Base-by-base conservation (phyloP, 106 monocot genomes). In the Agapanthus africanus region DNA sequence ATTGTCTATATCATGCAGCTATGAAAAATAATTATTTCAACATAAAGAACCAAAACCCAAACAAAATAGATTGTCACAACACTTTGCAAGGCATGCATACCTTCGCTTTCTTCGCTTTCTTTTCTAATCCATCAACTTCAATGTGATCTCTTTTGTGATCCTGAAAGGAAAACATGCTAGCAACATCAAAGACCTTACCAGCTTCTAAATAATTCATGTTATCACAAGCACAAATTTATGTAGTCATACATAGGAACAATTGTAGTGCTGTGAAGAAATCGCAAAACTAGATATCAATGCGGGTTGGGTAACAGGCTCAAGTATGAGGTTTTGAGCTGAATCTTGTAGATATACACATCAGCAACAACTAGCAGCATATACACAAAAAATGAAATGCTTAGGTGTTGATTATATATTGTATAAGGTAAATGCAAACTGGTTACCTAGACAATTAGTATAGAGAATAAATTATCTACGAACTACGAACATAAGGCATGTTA, bases 21-120 rank as follows among this genome's bases (percentile, higher is more conserved):
- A 23, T 59, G 65, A 54, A 42, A 7, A 51, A 13, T 37, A 34
- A 68, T 23, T 37, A 61, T 7, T 4, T 5, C 44, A 9, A 11
- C 44, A 44, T 44, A 9, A 44, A 44, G 1, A n/a, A 44, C 40
- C 60, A 19, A 8, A n/a, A 42, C 52, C 13, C 11, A 52, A 52
- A 4, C 25, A 49, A 49, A 1, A 4, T 52, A 4, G 52, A 52
- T 25, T 52, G 32, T 41, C 44, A 8, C 10, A 15, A 30, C 11
- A 61, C 11, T 44, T 62, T 4, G 40, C 32, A 37, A 28, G 32
- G 36, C 36, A 32, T 32, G 44, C n/a, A 35, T 39, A 70, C 81
- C 77, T 81, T 81, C 32, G 37, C 16, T 68, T 81, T 81, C 69
- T 77, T 81, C n/a, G 71, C 16, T 28, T 40, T 73, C 54, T 39